phyloP scores from a whole-genome alignment of 768 basidiomycete genomes.

The Serendipita sp. region DNA sequence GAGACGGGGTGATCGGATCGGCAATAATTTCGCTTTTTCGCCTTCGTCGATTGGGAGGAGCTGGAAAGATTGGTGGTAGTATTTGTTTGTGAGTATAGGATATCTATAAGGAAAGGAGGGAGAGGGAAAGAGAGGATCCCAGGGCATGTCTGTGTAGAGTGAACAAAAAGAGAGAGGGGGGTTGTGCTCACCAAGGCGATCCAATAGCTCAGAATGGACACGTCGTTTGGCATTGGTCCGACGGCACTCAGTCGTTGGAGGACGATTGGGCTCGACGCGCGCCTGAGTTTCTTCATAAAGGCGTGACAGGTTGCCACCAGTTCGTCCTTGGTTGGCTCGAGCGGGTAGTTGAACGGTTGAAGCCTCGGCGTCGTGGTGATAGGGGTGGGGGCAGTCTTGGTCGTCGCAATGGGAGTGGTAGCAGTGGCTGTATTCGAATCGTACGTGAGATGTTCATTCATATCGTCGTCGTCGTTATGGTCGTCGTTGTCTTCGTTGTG shows the following conservation, averaged over 20 bases:
- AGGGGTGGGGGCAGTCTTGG: not conserved
- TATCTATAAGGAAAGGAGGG: no score
- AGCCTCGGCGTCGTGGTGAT: not conserved
- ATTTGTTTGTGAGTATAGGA: no score
- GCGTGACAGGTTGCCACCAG: constrained; percentile 41
- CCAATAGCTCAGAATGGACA: constrained; percentile 69
- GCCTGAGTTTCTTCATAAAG: constrained; percentile 45
- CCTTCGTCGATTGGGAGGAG: constrained; percentile 82
- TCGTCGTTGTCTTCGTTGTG: no score
- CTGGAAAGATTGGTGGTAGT: constrained; percentile 14
- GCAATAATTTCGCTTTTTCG: constrained; percentile 75
- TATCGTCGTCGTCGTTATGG: no score
- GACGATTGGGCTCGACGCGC: constrained; percentile 83
- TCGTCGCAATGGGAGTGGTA: no score
- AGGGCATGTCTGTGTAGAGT: no score
- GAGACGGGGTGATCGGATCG: constrained; percentile 61
- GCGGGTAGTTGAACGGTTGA: constrained; percentile 6
- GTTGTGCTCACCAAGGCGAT: constrained; percentile 47
- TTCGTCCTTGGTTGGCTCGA: constrained; percentile 32
- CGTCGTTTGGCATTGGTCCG: constrained; percentile 61
- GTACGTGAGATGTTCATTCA: no score
- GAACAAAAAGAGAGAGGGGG: not conserved
- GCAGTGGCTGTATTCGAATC: no score
- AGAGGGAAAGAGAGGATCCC: no score
- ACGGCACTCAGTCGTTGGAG: constrained; percentile 69